Conservation (phyloP, 257 asterid genomes). For the Primulina tabacum region DNA sequence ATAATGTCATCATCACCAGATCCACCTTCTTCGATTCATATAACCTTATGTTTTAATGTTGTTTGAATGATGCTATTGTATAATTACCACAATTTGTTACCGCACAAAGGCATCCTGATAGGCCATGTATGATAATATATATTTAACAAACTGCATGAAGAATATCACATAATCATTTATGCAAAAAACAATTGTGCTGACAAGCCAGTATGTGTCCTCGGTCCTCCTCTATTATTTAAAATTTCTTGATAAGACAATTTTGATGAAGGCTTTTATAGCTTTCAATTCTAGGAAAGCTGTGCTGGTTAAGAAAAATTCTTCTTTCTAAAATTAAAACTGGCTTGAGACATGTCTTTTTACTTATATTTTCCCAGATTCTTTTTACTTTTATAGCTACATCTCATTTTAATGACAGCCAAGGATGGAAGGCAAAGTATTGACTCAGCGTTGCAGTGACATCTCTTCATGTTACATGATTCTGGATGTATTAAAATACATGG, state of each 20-base stretch:
- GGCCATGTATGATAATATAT: not conserved
- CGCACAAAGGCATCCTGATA: not conserved
- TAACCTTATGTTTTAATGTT: not conserved
- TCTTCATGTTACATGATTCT: not conserved
- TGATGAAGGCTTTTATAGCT: not conserved
- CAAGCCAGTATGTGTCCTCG: not conserved
- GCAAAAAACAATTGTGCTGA: not conserved
- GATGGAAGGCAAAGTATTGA: no score
- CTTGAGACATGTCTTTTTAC: not conserved
- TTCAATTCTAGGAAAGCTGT: not conserved
- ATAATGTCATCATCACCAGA: conserved; percentile 1
- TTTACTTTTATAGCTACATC: no score
- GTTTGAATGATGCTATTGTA: not conserved
- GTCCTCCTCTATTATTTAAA: not conserved
- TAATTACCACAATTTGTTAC: not conserved
- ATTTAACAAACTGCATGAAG: not conserved
- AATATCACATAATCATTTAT: not conserved
- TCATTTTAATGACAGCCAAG: no score
- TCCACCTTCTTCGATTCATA: not conserved
- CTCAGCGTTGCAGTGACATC: conserved; percentile 2
- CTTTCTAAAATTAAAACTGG: not conserved
- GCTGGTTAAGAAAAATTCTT: not conserved
- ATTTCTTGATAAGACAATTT: not conserved
- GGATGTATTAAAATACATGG: not conserved
- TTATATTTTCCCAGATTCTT: not conserved